Evolutionary conservation across 192 early-diverging fungal genomes (phyloP).

Genomic region (Linnemannia exigua): DNA sequence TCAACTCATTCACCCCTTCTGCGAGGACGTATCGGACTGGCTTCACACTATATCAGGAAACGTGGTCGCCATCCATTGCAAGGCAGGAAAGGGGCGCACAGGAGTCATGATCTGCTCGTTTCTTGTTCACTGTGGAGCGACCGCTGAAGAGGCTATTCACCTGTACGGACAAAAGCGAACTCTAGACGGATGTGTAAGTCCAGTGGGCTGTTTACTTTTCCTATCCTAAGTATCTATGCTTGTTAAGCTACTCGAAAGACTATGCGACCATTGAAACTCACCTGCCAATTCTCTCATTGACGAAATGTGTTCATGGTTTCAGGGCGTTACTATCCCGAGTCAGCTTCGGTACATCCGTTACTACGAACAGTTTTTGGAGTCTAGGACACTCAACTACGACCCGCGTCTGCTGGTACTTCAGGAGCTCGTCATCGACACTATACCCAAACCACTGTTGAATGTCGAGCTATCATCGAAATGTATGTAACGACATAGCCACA

Average conservation of each 20-base stretch:
- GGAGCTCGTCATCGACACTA: slow-evolving; percentile 45
- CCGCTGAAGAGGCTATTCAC: slow-evolving; percentile 59
- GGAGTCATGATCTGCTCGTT: slow-evolving; percentile 69
- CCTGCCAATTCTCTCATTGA: neutral
- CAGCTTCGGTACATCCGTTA: slow-evolving; percentile 70
- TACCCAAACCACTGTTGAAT: slow-evolving; percentile 35
- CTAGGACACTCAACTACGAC: slow-evolving; percentile 28
- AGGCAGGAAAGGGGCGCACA: slow-evolving; percentile 77
- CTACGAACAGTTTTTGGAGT: slow-evolving; percentile 57
- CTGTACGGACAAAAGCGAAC: slow-evolving; percentile 64
- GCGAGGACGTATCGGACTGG: slow-evolving; percentile 66
- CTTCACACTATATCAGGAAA: slow-evolving; percentile 52
- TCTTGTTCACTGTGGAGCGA: slow-evolving; percentile 57
- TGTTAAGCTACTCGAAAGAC: neutral
- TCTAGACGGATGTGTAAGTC: slow-evolving; percentile 59
- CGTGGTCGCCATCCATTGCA: slow-evolving; percentile 72
- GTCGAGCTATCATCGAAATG: slow-evolving; percentile 37
- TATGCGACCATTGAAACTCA: neutral
- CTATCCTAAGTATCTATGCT: too few species aligned
- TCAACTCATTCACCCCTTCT: slow-evolving; percentile 60
- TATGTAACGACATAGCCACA: neutral
- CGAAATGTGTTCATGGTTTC: neutral
- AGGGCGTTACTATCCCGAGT: slow-evolving; percentile 72
- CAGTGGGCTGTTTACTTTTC: neutral
- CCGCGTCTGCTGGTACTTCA: slow-evolving; percentile 32